phyloP scores from a whole-genome alignment of 768 basidiomycete species.

The Amanita inopinata region DNA sequence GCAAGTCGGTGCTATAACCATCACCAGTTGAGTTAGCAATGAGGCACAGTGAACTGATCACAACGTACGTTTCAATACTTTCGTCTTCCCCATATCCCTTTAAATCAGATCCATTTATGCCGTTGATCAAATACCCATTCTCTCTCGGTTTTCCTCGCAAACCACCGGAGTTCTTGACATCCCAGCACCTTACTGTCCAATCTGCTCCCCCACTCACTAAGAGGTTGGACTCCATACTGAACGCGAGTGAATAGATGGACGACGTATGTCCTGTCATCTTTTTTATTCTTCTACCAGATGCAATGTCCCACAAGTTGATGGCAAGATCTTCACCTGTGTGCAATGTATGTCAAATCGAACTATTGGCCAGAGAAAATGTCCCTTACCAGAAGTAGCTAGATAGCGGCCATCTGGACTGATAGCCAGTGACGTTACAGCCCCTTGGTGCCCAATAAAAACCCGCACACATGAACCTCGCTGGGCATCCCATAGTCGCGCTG shows the following conservation, averaged over 20 bases:
- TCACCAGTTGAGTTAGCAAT: slow-evolving; percentile 10
- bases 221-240: slow-evolving; percentile 84
- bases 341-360: neutral
- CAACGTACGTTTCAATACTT: slow-evolving; percentile 60
- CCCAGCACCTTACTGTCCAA: slow-evolving; percentile 98
- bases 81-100: slow-evolving; percentile 43
- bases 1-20: slow-evolving; percentile 59
- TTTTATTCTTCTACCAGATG: slow-evolving; percentile 90
- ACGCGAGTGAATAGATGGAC: slow-evolving; percentile 83
- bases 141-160: slow-evolving; percentile 44
- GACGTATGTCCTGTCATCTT: slow-evolving; percentile 92
- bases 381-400: slow-evolving; percentile 77
- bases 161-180: slow-evolving; percentile 76
- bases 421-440: slow-evolving; percentile 74
- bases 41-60: no score
- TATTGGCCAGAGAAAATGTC: neutral
- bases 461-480: slow-evolving; percentile 89
- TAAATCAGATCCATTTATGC: slow-evolving; percentile 8
- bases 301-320: slow-evolving; percentile 95
- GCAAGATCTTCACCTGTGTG: slow-evolving; percentile 74
- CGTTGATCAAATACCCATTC: slow-evolving; percentile 31
- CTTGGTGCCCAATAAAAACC: slow-evolving; percentile 94
- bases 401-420: slow-evolving; percentile 92
- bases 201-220: slow-evolving; percentile 89
- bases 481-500: slow-evolving; percentile 96